phyloP scores from a whole-genome alignment of 345 rosid species.

The Aquilaria sinensis region DNA sequence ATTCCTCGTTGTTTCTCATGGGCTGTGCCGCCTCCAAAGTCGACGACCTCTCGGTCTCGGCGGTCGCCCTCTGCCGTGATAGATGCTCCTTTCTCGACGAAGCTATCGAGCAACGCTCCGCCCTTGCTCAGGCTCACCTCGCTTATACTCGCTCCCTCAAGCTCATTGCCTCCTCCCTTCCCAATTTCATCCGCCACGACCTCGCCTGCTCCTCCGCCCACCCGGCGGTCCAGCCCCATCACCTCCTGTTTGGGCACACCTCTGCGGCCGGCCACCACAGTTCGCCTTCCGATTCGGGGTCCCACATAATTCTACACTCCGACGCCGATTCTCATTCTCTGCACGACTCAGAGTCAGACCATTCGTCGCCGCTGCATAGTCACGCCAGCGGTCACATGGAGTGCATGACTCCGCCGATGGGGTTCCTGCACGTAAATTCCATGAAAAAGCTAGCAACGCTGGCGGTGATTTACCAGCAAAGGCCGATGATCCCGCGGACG shows the following conservation, averaged over 20 bases:
- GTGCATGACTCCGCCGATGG: constrained; percentile 27
- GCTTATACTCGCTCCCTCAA: constrained; percentile 45
- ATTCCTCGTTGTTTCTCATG: constrained; percentile 17
- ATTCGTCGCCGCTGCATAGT: constrained; percentile 43
- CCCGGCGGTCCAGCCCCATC: constrained; percentile 8
- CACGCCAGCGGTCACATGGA: constrained; percentile 11
- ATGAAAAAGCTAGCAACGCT: constrained; percentile 58
- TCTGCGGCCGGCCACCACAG: constrained; percentile 4
- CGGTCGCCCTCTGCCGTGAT: constrained; percentile 77
- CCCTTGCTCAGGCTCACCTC: constrained; percentile 59
- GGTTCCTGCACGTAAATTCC: constrained; percentile 58
- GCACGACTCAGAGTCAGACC: constrained; percentile 24
- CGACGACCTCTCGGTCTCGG: constrained; percentile 65
- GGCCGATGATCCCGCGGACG: constrained; percentile 41
- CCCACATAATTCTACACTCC: constrained; percentile 38
- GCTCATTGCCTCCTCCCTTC: constrained; percentile 40
- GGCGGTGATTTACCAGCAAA: constrained; percentile 48
- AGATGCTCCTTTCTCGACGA: constrained; percentile 56
- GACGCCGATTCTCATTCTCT: constrained; percentile 31
- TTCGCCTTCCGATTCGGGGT: constrained; percentile 41
- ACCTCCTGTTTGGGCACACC: constrained; percentile 5
- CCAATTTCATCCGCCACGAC: constrained; percentile 34
- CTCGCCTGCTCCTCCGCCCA: constrained; percentile 17
- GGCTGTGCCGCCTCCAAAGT: constrained; percentile 77
- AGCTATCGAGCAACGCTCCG: constrained; percentile 57